Evolutionary conservation across 164 flowering plant species (phyloP), one percentile per base, ranked within the genome.

Genomic region (Vitis labrusca): DNA sequence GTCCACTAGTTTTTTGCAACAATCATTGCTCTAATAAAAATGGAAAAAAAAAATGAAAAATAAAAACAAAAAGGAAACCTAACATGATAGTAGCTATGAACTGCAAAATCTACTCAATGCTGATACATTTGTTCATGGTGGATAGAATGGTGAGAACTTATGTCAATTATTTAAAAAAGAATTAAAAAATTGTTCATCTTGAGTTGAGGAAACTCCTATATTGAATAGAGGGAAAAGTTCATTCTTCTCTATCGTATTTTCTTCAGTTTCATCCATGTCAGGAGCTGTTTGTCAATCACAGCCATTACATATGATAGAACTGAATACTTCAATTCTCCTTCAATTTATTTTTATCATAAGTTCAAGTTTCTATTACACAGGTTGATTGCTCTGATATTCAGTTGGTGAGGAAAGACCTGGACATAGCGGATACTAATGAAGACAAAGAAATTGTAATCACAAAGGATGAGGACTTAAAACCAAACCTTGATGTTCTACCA

Each of bases 331-430:
- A 32, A 32, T 32, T 2, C 44, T 52, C 59, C 66, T 63, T 57
- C 32, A 11, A 59, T 37, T 37, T 37, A 9, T 54, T 30, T n/a
- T 54, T 44, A 66, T 32, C 58, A 5, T 50, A 51, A 50, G 27
- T 30, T 50, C 27, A 47, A 66, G 32, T 14, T 27, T 53, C 55
- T 53, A 54, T 66, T 49, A 15, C 14, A 3, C 52, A 15, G 37
- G 53, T 73, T 74, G 77, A 65, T 67, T 12, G 50, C 37, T 51
- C 63, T 55, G 66, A 67, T 56, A 52, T 48, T 16, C 52, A 62
- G 47, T 48, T 66, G 61, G 69, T n/a, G 67, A 53, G 52, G 66
- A 56, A 13, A 63, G 55, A 67, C 17, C 30, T 32, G 44, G 57
- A 69, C 53, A 64, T 56, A 61, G 17, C 57, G 74, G 67, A 15